phyloP scores from a whole-genome alignment of 345 rosid species.

The Clausena lansium region DNA sequence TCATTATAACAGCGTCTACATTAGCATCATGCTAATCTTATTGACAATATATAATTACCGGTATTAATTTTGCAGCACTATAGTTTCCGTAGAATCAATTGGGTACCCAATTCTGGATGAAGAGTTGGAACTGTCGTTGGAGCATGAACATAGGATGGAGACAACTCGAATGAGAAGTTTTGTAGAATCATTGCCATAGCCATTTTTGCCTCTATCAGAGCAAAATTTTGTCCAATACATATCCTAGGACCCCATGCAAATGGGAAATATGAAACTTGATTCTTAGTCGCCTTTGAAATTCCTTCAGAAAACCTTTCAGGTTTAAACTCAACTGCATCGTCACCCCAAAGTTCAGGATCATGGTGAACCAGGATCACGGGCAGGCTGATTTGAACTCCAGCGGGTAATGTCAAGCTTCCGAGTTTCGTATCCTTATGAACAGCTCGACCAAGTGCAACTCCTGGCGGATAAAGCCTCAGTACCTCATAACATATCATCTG shows the following conservation, averaged over 20 bases:
- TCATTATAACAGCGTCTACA: not conserved
- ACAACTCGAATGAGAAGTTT: conserved; percentile 37
- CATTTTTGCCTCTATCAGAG: conserved; percentile 50
- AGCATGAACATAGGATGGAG: not conserved
- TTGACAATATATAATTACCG: not conserved
- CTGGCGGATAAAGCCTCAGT: conserved; percentile 25
- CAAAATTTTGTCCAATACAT: conserved; percentile 54
- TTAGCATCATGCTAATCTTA: not conserved
- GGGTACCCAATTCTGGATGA: not conserved
- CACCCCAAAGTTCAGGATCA: conserved; percentile 28
- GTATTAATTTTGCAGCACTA: not conserved
- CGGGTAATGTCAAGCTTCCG: conserved; percentile 18
- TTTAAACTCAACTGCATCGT: conserved; percentile 20
- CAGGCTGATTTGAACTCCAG: conserved; percentile 1
- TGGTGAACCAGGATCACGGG: conserved; percentile 20
- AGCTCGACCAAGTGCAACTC: not conserved
- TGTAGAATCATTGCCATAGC: conserved; percentile 40
- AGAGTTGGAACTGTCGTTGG: not conserved
- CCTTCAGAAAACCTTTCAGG: conserved; percentile 32
- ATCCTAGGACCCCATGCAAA: conserved; percentile 49
- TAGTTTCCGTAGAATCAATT: not conserved
- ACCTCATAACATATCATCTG: conserved; percentile 25
- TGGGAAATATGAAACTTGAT: conserved; percentile 39
- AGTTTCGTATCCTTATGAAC: conserved; percentile 6
- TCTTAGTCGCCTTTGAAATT: conserved; percentile 40